These are phyloP conservation scores for Cyclotella cryptica DNA, from an alignment of 108 stramenopile species.

Conservation along the genomic window DNA sequence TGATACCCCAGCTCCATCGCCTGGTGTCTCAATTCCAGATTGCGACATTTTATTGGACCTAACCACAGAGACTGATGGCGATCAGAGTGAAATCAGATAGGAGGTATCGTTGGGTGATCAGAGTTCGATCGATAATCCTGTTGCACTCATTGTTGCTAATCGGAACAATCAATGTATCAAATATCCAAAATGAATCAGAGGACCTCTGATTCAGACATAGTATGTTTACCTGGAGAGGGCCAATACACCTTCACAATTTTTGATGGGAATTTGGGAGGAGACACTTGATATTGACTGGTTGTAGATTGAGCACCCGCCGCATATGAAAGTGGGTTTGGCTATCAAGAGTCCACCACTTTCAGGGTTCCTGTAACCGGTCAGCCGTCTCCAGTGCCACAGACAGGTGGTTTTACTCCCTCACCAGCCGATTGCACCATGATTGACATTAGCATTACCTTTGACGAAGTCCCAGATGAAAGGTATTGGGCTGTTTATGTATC, in stretches of 20 bases:
- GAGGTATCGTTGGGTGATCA: constrained; percentile 8
- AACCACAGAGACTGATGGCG: constrained; percentile 17
- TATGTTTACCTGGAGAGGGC: constrained; percentile 26
- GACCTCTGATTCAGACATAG: constrained; percentile 10
- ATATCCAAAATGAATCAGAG: too few relatives aligned
- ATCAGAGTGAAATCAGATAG: constrained; percentile 22
- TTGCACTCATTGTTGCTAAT: too few relatives aligned
- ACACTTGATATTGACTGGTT: constrained; percentile 9
- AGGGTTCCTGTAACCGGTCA: constrained; percentile 4
- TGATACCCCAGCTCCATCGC: neutral
- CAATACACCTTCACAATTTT: too few relatives aligned
- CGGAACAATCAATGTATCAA: neutral
- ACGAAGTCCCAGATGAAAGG: constrained; percentile 19
- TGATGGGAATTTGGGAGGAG: too few relatives aligned
- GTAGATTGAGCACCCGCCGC: constrained; percentile 3
- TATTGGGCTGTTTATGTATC: constrained; percentile 13
- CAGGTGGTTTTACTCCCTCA: too few relatives aligned
- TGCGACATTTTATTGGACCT: too few relatives aligned
- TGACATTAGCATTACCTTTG: constrained; percentile 17
- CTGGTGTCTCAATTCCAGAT: neutral
- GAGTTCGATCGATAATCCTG: constrained; percentile 3
- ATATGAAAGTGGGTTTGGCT: neutral
- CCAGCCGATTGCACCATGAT: too few relatives aligned
- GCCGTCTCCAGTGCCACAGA: too few relatives aligned
- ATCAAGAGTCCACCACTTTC: constrained; percentile 7